Percentiles rank a stretch among this genome's conserved stretches.
phyloP scores from a whole-genome alignment of 805 yeast species.

The Wickerhamiella azyma region DNA sequence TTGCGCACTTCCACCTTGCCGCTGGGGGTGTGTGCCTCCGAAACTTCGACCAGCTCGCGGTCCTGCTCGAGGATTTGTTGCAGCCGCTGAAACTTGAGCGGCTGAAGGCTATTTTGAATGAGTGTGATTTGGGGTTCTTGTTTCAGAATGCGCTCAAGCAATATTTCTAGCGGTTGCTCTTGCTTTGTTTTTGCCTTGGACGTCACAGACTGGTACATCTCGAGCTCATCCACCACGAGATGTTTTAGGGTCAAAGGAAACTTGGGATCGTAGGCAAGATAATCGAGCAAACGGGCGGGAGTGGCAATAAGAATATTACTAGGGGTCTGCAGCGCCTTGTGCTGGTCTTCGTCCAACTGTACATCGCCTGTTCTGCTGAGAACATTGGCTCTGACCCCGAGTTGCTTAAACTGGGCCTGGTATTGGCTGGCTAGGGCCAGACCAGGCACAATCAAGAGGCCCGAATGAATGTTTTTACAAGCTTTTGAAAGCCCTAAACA shows the following conservation, averaged over 20 bases:
- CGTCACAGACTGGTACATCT: conserved; percentile 12
- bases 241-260: conserved; percentile 15
- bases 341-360: conserved; percentile 19
- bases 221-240: conserved; percentile 22
- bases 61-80: conserved; percentile 3
- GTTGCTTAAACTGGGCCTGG: conserved; percentile 8
- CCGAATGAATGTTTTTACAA: conserved; percentile 14
- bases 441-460: conserved; percentile 26
- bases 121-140: conserved; percentile 10
- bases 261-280: conserved; percentile 24
- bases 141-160: conserved; percentile 14
- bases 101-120: conserved; percentile 5
- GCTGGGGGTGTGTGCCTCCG: background rate
- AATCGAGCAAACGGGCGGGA: conserved; percentile 39
- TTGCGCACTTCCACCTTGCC: background rate
- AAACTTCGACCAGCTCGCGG: conserved; percentile 9
- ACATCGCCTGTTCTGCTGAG: conserved; percentile 21
- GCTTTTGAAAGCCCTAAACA: conserved; percentile 19
- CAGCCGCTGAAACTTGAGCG: conserved; percentile 9
- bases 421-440: conserved; percentile 26
- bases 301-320: conserved; percentile 39
- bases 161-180: conserved; percentile 16
- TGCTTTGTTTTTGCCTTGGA: background rate
- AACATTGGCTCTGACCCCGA: conserved; percentile 4
- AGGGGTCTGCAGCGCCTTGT: conserved; percentile 11